phyloP scores from a whole-genome alignment of 108 stramenopile species.

The Cylindrotheca closterium region DNA sequence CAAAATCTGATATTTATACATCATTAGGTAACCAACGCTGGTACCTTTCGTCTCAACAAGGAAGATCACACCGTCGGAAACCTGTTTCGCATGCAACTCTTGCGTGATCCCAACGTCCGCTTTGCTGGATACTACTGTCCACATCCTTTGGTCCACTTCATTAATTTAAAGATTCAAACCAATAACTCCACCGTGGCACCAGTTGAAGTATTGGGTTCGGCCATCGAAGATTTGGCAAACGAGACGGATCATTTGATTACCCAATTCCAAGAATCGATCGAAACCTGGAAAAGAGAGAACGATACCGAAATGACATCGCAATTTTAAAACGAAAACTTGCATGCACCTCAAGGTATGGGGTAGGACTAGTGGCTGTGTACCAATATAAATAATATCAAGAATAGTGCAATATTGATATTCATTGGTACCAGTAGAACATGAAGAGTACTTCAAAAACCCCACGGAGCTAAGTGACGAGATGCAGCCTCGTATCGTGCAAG shows the following conservation, averaged over 20 bases:
- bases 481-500: too few species aligned
- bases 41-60: slow-evolving; percentile 94
- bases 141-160: slow-evolving; percentile 89
- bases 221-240: slow-evolving; percentile 85
- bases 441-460: too few species aligned
- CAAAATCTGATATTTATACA: too few species aligned
- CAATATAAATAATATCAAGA: too few species aligned
- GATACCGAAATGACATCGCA: slow-evolving; percentile 46
- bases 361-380: too few species aligned
- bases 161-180: slow-evolving; percentile 89
- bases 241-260: slow-evolving; percentile 87
- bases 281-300: slow-evolving; percentile 79
- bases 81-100: slow-evolving; percentile 92
- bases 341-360: too few species aligned
- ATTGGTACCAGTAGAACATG: too few species aligned
- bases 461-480: too few species aligned
- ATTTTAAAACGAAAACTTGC: slow-evolving; percentile 33
- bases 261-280: slow-evolving; percentile 70
- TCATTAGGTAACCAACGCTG: slow-evolving; percentile 69
- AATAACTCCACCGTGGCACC: slow-evolving; percentile 70
- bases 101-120: slow-evolving; percentile 84
- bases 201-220: slow-evolving; percentile 68
- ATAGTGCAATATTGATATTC: too few species aligned
- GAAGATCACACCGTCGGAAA: slow-evolving; percentile 97
- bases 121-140: slow-evolving; percentile 94